Evolutionary conservation across 495 filamentous ascomycete genomes (phyloP).

Genomic region (Lasiosphaeria ovina): DNA sequence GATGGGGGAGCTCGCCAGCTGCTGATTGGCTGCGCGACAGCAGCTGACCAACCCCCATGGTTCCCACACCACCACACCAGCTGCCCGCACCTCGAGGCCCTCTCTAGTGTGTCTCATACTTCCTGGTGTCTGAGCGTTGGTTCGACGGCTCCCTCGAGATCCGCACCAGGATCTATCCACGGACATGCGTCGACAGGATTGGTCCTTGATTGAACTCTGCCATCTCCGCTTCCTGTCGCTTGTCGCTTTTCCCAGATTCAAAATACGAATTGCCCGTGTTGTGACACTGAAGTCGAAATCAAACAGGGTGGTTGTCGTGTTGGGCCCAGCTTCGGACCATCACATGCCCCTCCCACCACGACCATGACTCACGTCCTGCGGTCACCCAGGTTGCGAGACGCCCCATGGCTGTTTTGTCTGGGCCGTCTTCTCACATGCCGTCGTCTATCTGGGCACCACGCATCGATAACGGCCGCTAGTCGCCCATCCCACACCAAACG

Average conservation of each 20-base stretch:
- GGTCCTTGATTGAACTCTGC: no score
- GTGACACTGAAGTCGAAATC: not conserved
- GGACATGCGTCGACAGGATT: no score
- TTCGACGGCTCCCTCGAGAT: slow-evolving; percentile 1
- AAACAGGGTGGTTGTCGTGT: not conserved
- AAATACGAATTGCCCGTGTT: not conserved
- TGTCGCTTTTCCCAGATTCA: not conserved
- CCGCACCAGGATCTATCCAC: not conserved
- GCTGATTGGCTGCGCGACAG: slow-evolving; percentile 28
- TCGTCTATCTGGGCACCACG: no score
- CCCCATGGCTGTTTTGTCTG: not conserved
- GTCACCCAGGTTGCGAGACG: not conserved
- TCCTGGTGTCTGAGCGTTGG: not conserved
- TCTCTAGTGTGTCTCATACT: slow-evolving; percentile 1
- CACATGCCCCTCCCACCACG: not conserved
- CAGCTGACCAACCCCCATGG: slow-evolving; percentile 29
- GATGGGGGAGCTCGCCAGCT: slow-evolving; percentile 21
- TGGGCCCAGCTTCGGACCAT: not conserved
- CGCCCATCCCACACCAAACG: not conserved
- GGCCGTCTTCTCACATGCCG: no score
- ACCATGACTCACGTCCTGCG: not conserved
- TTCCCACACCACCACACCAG: slow-evolving; percentile 19
- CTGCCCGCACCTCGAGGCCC: not conserved
- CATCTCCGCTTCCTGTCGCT: no score
- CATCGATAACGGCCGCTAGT: no score